Percentiles rank a stretch among this genome's conserved stretches.
These are phyloP conservation scores for Fusarium anthophilum DNA, from an alignment of 2,329 filamentous ascomycete species.

Conservation along the genomic window DNA sequence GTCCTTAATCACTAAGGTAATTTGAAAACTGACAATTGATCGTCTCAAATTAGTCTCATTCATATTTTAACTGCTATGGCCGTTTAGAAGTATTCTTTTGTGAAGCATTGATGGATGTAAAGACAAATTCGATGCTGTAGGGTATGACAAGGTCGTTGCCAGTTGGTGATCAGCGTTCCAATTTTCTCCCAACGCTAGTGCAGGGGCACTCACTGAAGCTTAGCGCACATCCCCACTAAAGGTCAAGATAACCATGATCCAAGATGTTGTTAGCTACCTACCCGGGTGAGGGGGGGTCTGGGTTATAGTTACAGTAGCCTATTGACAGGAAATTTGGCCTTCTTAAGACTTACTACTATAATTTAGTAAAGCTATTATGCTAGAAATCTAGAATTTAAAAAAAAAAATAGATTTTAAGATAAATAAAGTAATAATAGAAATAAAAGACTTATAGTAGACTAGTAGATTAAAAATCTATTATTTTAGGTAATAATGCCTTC, in stretches of 20 bases:
- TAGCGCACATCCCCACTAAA: not conserved
- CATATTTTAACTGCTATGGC: fast-evolving
- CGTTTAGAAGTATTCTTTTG: fast-evolving
- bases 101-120: not conserved
- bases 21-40: fast-evolving
- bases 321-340: too few relatives aligned
- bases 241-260: not conserved
- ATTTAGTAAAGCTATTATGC: too few relatives aligned
- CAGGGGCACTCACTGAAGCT: not conserved
- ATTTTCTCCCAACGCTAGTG: not conserved
- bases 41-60: fast-evolving
- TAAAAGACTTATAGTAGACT: too few relatives aligned
- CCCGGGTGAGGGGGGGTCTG: too few relatives aligned
- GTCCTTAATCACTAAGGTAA: fast-evolving
- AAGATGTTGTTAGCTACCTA: too few relatives aligned
- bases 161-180: not conserved
- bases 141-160: not conserved
- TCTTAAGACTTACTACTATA: too few relatives aligned
- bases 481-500: too few relatives aligned
- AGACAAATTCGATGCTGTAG: not conserved
- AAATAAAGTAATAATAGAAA: too few relatives aligned
- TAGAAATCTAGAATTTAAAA: too few relatives aligned
- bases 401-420: too few relatives aligned
- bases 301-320: too few relatives aligned
- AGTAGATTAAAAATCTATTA: too few relatives aligned